A percentile compares a stretch with the other conserved stretches of the same genome.
phyloP scores from a whole-genome alignment of 306 rosid genomes.

The Psophocarpus tetragonolobus region DNA sequence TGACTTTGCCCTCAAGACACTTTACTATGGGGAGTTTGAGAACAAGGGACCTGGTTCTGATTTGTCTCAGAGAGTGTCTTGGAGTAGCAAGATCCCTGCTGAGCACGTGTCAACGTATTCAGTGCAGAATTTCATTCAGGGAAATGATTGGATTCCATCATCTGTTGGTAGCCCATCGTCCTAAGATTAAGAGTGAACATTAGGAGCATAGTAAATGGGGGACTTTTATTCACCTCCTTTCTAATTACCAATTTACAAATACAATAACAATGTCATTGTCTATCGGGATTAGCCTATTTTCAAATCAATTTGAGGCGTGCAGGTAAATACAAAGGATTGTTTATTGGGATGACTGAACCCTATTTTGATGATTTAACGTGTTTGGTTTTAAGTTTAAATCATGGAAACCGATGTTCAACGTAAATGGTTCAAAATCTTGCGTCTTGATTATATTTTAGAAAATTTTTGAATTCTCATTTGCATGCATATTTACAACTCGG shows the following conservation, averaged over 20 bases:
- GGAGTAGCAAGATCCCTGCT: constrained; percentile 67
- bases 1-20: constrained; percentile 64
- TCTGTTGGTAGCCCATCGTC: constrained; percentile 13
- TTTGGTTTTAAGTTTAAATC: neutral
- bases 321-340: neutral
- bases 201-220: neutral
- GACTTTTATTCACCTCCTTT: neutral
- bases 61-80: constrained; percentile 49
- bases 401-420: no score
- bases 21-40: constrained; percentile 72
- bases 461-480: no score
- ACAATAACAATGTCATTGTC: neutral
- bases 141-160: constrained; percentile 63
- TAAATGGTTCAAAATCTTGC: no score
- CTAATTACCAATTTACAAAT: neutral
- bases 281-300: neutral
- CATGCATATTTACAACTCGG: no score
- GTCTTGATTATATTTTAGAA: no score
- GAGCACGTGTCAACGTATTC: constrained; percentile 60
- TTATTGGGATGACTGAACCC: neutral
- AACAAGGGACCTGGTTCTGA: constrained; percentile 60
- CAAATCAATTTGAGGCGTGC: neutral
- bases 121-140: constrained; percentile 79
- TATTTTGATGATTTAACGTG: neutral
- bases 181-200: no score